Conservation (phyloP, 176 grass and related monocot species). For the Pharus latifolius region DNA sequence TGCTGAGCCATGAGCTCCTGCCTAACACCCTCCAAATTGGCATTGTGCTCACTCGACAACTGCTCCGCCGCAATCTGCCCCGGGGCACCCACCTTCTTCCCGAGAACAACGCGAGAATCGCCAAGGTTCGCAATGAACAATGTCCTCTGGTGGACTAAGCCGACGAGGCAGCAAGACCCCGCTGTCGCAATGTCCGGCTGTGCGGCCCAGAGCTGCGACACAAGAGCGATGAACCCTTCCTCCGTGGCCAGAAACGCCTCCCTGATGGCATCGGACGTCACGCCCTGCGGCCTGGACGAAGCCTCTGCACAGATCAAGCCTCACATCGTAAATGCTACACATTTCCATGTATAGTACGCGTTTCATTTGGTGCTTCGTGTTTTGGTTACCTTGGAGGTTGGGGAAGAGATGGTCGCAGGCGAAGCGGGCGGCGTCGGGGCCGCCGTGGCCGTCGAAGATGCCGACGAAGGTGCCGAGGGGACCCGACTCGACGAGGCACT, state of each 20-base stretch:
- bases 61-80: slow-evolving; percentile 62
- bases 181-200: slow-evolving; percentile 72
- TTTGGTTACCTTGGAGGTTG: slow-evolving; percentile 47
- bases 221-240: slow-evolving; percentile 48
- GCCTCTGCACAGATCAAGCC: slow-evolving; percentile 54
- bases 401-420: slow-evolving; percentile 65
- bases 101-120: slow-evolving; percentile 74
- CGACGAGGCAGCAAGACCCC: slow-evolving; percentile 75
- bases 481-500: slow-evolving; percentile 73
- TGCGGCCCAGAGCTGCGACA: slow-evolving; percentile 40
- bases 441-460: slow-evolving; percentile 81
- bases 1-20: slow-evolving; percentile 66
- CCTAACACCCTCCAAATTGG: slow-evolving; percentile 59
- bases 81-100: slow-evolving; percentile 45
- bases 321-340: background rate
- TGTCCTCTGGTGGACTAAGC: slow-evolving; percentile 43
- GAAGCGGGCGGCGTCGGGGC: slow-evolving; percentile 64
- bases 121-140: slow-evolving; percentile 75
- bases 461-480: slow-evolving; percentile 69
- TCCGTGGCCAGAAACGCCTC: slow-evolving; percentile 68
- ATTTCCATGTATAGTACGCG: too few species aligned
- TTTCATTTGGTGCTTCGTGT: too few species aligned
- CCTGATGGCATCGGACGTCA: slow-evolving; percentile 41
- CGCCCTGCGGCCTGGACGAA: slow-evolving; percentile 28
- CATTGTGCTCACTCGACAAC: slow-evolving; percentile 81